Evolutionary conservation across 345 rosid species (phyloP).

Genomic region (Rhizophora mangle): DNA sequence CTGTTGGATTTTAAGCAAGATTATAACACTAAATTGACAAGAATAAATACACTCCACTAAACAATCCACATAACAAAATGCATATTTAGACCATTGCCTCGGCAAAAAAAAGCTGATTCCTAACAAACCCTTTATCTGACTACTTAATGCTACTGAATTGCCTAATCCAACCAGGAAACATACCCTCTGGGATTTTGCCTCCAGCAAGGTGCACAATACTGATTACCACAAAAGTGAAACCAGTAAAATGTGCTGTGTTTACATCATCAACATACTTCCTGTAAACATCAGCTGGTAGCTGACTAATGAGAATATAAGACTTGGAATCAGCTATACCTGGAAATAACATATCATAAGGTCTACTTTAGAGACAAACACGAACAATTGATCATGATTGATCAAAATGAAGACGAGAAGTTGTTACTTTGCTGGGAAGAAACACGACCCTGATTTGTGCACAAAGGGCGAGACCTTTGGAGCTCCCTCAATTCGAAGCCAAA

Average conservation of each 20-base stretch:
- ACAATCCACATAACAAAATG: background rate
- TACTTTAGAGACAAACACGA: background rate
- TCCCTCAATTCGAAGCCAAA: conserved; percentile 81
- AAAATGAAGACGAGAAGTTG: background rate
- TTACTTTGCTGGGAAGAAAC: conserved; percentile 55
- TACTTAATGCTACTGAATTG: background rate
- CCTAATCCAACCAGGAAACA: background rate
- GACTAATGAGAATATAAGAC: conserved; percentile 75
- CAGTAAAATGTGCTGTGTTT: conserved; percentile 48
- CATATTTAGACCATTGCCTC: background rate
- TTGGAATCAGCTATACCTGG: conserved; percentile 59
- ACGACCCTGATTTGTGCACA: conserved; percentile 47
- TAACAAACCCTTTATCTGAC: background rate
- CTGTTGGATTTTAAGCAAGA: background rate
- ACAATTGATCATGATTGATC: background rate
- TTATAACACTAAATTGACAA: background rate
- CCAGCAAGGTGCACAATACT: conserved; percentile 81
- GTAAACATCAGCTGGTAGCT: conserved; percentile 62
- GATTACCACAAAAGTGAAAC: conserved; percentile 70
- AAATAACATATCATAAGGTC: conserved; percentile 11
- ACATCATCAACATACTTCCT: conserved; percentile 62
- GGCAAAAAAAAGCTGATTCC: background rate
- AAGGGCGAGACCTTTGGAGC: conserved; percentile 66
- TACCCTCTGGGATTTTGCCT: conserved; percentile 82
- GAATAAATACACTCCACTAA: background rate